Evolutionary conservation across 1,139 yeast genomes (phyloP), one percentile per base, ranked within the genome.

Genomic region (Pneumocystis murina): DNA sequence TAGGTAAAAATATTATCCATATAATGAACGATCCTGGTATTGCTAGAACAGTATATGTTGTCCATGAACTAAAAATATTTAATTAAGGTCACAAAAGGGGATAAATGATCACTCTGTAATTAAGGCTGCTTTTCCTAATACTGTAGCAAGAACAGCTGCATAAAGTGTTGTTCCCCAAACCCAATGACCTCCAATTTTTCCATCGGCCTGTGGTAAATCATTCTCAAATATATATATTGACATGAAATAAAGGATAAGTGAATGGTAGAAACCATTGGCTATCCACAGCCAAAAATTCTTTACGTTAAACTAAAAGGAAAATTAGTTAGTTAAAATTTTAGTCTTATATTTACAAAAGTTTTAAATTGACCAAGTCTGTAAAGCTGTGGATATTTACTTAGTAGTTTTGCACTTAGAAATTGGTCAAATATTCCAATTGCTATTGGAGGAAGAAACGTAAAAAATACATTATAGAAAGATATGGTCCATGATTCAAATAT

Each of bases 221-320:
- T 82, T 80, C 64, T 80, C 76, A 73, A 86, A 90, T 60, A 91
- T 85, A 69, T 83, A 81, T 64, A 80, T 80, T 12, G 89, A 80
- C 54, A 94, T 85, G 60, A 91, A 76, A 73, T 86, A 94, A 17
- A 90, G 85, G 12, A 94, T 78, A 1, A 90, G 88, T 10, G 97
- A 89, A 73, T 94, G 99, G 75, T 82, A 94, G 72, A 94, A 92
- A 0, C 98, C 99, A 74, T 94, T 94, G 62, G 84, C 77, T 63
- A 92, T 87, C 98, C 98, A 94, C 36, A 96, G 89, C 97, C 97
- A 92, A 74, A 94, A 94, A 61, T 90, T 91, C 7, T 84, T 79
- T 7, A 90, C 96, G 69, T 92, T 92, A 78, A 94, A 88, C 66
- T 65, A 30, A 16, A 54, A 38, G 17, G 16, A 24, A 12, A 30